Percentiles rank a stretch among this genome's conserved stretches.
Conservation (phyloP, 768 basidiomycete species). For the Rhizopogon roseolus region DNA sequence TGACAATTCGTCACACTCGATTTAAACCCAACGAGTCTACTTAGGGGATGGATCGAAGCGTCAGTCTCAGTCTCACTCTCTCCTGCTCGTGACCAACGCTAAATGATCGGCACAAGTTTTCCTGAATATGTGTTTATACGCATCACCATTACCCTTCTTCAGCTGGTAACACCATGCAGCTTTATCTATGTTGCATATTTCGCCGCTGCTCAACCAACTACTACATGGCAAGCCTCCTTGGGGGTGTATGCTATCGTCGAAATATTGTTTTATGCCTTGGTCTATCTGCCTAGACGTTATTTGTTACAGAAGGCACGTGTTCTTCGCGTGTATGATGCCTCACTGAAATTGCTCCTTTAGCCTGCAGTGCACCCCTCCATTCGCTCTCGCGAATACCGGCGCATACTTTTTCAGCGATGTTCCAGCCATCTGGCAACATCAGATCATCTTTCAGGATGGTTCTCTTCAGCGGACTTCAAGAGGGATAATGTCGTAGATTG, state of each 20-base stretch:
- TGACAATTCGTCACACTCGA: neutral
- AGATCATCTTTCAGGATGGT: constrained; percentile 48
- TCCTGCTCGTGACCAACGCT: neutral
- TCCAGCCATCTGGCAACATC: constrained; percentile 14
- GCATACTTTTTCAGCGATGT: constrained; percentile 47
- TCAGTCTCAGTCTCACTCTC: too few species aligned
- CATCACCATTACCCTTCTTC: constrained; percentile 38
- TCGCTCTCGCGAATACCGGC: constrained; percentile 37
- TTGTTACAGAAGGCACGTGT: constrained; percentile 39
- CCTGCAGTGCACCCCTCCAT: constrained; percentile 34
- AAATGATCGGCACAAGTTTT: constrained; percentile 44
- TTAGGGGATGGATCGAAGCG: too few species aligned
- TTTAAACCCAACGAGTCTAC: too few species aligned
- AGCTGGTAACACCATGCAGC: constrained; percentile 47
- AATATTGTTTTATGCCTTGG: constrained; percentile 40
- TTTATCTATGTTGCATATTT: constrained; percentile 30
- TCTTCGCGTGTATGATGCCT: neutral
- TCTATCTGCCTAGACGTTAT: constrained; percentile 44
- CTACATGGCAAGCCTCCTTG: constrained; percentile 11
- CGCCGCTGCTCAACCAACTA: constrained; percentile 2
- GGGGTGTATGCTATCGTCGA: constrained; percentile 37
- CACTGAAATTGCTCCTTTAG: neutral
- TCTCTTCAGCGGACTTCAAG: constrained; percentile 34
- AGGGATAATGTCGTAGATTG: constrained; percentile 52
- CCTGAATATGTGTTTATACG: constrained; percentile 54